Evolutionary conservation across 192 early-diverging fungal genomes (phyloP), one percentile per base, ranked within the genome.

Genomic region (Podila minutissima): DNA sequence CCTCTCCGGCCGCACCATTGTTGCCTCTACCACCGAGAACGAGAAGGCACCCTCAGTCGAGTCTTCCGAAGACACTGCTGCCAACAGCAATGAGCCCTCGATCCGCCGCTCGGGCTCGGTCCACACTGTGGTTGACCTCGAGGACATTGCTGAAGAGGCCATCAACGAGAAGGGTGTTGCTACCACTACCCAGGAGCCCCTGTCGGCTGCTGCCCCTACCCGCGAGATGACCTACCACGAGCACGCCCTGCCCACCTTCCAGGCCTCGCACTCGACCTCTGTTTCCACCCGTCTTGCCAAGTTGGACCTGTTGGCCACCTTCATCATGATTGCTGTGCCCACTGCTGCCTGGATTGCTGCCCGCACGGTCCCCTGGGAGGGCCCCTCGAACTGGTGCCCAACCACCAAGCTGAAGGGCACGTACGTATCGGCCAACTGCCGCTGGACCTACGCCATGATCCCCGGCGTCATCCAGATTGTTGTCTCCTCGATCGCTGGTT

Each of bases 371-470:
- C 19, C 70, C 15, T 81, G 71, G 77, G 77, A 81, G 48, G 77
- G 77, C 41, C 57, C 70, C 11, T 59, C 55, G 5, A 69, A 66
- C 41, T 81, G 71, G 70, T 81, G 77, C 66, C 66, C 70, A 3
- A 64, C 53, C 20, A 69, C 37, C 32, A 81, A 81, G 67, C 7
- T 50, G 35, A 46, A 50, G 7, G 77, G 77, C 12, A 81, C 66
- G 0, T 62, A 62, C 22, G 28, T 73, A 37, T 8, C 17, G 5
- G 71, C 67, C 15, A 72, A 72, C 49, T 81, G 77, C 22, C 71
- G 71, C 46, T 81, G 77, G 77, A 81, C 70, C n/a, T 81, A 81
- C 48, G 66, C 66, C 46, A 37, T 81, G 38, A 81, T 81, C 35
- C 77, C 77, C 32, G 77, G 77, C 11, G 38, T 50, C 0, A 73